phyloP scores from a whole-genome alignment of 2,329 filamentous ascomycete genomes.

The Ophiostoma perfectum region DNA sequence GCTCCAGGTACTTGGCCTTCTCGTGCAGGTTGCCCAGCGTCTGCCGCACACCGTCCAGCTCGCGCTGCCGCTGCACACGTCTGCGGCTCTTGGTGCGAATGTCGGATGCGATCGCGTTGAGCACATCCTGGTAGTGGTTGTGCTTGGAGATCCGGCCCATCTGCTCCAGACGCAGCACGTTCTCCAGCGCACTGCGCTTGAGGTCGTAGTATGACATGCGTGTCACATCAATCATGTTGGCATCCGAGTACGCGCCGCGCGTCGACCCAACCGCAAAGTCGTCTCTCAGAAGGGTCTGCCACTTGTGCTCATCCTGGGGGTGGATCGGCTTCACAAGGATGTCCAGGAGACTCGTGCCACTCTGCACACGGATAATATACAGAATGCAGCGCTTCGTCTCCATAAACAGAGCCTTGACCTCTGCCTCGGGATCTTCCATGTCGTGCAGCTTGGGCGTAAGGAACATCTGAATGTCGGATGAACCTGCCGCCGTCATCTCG shows the following conservation, averaged over 20 bases:
- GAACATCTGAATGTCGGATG: conserved; percentile 85
- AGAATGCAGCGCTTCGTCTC: conserved; percentile 95
- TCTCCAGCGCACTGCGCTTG: conserved; percentile 88
- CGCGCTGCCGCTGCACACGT: conserved; percentile 82
- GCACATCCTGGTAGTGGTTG: conserved; percentile 95
- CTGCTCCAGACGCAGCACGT: conserved; percentile 83
- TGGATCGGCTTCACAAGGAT: conserved; percentile 88
- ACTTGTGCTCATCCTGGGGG: conserved; percentile 82
- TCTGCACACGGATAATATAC: conserved; percentile 96
- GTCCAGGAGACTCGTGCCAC: conserved; percentile 84
- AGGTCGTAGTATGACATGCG: conserved; percentile 85
- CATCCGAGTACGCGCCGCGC: conserved; percentile 82
- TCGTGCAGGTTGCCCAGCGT: conserved; percentile 72
- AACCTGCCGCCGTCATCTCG: conserved; percentile 80
- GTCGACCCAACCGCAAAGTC: conserved; percentile 68
- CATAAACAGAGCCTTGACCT: conserved; percentile 90
- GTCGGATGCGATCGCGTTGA: conserved; percentile 93
- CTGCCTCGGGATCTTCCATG: conserved; percentile 85
- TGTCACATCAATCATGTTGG: conserved; percentile 82
- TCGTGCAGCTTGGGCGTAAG: conserved; percentile 85
- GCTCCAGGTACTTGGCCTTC: conserved; percentile 87
- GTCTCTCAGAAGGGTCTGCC: conserved; percentile 73
- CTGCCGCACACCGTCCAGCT: conserved; percentile 75
- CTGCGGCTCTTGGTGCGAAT: conserved; percentile 96
- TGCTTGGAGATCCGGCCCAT: conserved; percentile 80